Conservation (phyloP, 1,284 basidiomycete genomes). For the Cystobasidium pallidum region DNA sequence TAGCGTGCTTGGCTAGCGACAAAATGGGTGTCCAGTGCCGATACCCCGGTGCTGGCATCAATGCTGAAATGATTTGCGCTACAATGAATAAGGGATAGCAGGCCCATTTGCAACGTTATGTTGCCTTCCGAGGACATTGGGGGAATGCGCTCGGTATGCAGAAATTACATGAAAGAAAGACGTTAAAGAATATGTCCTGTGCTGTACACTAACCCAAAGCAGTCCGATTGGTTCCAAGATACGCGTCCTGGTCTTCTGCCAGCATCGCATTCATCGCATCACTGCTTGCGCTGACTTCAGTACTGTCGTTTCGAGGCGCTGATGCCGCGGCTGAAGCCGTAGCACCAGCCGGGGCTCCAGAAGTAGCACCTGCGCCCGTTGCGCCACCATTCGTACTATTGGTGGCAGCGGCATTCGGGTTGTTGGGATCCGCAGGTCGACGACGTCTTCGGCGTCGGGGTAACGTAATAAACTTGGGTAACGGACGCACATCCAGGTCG, state of each 20-base stretch:
- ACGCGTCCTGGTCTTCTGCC: constrained; percentile 52
- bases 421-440: constrained; percentile 45
- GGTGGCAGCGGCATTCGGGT: constrained; percentile 25
- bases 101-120: too few species aligned
- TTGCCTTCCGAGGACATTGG: too few species aligned
- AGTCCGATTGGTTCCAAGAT: constrained; percentile 13
- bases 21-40: too few species aligned
- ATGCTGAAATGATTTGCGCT: too few species aligned
- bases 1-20: too few species aligned
- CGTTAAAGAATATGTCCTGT: too few species aligned
- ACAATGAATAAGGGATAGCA: too few species aligned
- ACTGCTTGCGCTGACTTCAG: constrained; percentile 59
- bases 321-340: constrained; percentile 54
- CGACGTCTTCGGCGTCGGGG: constrained; percentile 59
- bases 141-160: too few species aligned
- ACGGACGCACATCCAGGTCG: constrained; percentile 84
- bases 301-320: constrained; percentile 52
- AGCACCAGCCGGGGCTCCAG: constrained; percentile 46
- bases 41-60: too few species aligned
- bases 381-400: constrained; percentile 51
- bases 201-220: constrained; percentile 5
- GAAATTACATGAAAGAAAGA: too few species aligned
- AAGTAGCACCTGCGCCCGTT: constrained; percentile 54
- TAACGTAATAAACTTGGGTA: constrained; percentile 73
- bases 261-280: constrained; percentile 52